A percentile compares a stretch with the other conserved stretches of the same genome.
phyloP scores from a whole-genome alignment of 345 rosid species.

The Erodium maritimum region DNA sequence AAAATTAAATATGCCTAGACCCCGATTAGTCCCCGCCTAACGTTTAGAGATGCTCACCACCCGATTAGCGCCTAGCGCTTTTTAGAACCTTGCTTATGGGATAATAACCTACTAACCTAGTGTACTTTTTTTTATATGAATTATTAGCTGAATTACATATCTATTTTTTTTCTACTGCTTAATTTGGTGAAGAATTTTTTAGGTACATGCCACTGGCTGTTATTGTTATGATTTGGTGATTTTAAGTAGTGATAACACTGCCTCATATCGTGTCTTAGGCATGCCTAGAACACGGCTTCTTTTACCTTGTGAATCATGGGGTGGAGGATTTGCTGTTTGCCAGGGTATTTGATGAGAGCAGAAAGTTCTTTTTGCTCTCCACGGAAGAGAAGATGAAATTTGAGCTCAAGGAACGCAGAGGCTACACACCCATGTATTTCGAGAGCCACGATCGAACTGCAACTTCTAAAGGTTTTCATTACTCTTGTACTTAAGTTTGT shows the following conservation, averaged over 20 bases:
- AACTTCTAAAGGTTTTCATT: constrained; percentile 24
- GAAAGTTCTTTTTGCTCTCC: constrained; percentile 59
- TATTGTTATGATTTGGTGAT: no score
- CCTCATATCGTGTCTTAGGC: constrained; percentile 32
- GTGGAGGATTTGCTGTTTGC: constrained; percentile 40
- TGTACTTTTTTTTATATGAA: no score
- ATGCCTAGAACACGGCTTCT: constrained; percentile 67
- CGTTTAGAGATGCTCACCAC: no score
- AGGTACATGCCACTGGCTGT: no score
- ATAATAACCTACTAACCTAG: no score
- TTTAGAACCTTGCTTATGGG: no score
- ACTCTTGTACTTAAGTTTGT: background rate
- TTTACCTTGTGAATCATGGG: constrained; percentile 77
- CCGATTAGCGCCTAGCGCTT: no score
- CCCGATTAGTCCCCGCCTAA: no score
- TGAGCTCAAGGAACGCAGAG: constrained; percentile 33
- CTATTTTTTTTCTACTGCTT: no score
- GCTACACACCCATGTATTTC: constrained; percentile 48
- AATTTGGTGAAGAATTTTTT: background rate
- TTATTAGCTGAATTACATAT: background rate
- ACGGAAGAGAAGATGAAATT: constrained; percentile 45
- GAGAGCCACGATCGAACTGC: constrained; percentile 36
- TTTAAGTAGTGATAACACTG: no score
- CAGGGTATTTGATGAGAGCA: constrained; percentile 38
- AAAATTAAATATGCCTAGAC: no score